Percentiles rank a stretch among this genome's conserved stretches.
These are phyloP conservation scores for Colletotrichum sojae DNA, from an alignment of 2,329 filamentous ascomycete genomes.

Conservation along the genomic window DNA sequence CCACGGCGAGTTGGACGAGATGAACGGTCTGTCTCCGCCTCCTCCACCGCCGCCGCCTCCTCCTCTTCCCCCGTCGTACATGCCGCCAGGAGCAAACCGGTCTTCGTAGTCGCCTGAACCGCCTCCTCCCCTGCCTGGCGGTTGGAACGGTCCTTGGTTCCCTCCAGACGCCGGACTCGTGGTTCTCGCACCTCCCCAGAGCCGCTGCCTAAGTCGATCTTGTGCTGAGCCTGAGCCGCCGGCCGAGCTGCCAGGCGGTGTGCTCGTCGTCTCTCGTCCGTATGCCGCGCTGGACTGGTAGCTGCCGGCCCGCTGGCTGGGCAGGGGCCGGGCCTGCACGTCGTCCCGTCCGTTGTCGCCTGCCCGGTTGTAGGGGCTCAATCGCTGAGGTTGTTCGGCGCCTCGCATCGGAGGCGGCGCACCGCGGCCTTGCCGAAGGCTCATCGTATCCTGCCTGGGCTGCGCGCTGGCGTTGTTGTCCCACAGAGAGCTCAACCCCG, in stretches of 20 bases:
- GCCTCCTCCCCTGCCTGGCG: constrained; percentile 55
- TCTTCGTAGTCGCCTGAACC: constrained; percentile 58
- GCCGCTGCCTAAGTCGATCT: constrained; percentile 83
- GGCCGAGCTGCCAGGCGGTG: constrained; percentile 51
- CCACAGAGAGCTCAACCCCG: constrained; percentile 71
- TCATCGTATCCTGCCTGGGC: constrained; percentile 56
- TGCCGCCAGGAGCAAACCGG: constrained; percentile 61
- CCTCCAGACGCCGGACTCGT: constrained; percentile 64
- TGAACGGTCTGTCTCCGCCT: constrained; percentile 56
- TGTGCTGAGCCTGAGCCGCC: constrained; percentile 73
- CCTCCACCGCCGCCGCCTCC: constrained; percentile 42
- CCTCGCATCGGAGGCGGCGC: constrained; percentile 46
- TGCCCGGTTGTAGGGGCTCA: constrained; percentile 50
- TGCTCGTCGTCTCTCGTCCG: constrained; percentile 46
- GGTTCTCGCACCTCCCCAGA: constrained; percentile 76
- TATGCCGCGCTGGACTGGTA: constrained; percentile 70
- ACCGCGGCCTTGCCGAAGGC: constrained; percentile 61
- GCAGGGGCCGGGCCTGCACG: constrained; percentile 71
- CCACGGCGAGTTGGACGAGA: constrained; percentile 65
- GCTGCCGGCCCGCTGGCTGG: constrained; percentile 81
- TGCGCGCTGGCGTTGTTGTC: constrained; percentile 57
- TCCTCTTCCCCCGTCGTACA: constrained; percentile 56
- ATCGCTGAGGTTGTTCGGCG: constrained; percentile 46
- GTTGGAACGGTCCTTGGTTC: constrained; percentile 62
- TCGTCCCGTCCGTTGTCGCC: constrained; percentile 50